Percentiles rank a stretch among this genome's conserved stretches.
These are phyloP conservation scores for Hymenoscyphus fraxineus DNA, from an alignment of 2,329 filamentous ascomycete species.

Conservation along the genomic window DNA sequence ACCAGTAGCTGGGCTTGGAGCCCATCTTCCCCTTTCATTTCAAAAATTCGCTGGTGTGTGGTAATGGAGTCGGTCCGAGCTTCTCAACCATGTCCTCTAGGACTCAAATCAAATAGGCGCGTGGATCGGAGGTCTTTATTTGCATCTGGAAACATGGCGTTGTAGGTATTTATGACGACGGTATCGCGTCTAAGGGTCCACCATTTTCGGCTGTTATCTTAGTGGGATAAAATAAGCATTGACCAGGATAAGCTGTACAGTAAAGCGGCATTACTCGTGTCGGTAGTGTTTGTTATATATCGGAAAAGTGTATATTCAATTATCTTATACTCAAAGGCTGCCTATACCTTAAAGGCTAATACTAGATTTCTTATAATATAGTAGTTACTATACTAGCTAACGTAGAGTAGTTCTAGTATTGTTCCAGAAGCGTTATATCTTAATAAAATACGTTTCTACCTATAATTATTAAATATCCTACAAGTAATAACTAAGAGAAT, in stretches of 20 bases:
- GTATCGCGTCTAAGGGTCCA: neutral
- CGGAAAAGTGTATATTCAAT: too few relatives aligned
- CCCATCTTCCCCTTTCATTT: slow-evolving; percentile 10
- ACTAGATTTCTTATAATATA: too few relatives aligned
- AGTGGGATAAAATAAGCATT: neutral
- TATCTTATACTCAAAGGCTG: too few relatives aligned
- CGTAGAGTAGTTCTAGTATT: too few relatives aligned
- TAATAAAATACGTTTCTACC: too few relatives aligned
- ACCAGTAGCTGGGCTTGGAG: slow-evolving; percentile 9
- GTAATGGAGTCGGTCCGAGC: neutral
- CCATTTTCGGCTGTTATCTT: neutral
- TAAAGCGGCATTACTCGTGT: neutral
- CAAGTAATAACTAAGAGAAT: too few relatives aligned
- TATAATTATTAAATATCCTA: too few relatives aligned
- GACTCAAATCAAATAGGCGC: neutral
- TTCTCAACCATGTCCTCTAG: neutral
- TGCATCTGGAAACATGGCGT: neutral
- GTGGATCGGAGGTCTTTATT: neutral
- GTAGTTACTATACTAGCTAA: too few relatives aligned
- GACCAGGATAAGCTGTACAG: neutral
- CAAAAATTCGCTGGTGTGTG: neutral
- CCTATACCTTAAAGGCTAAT: too few relatives aligned
- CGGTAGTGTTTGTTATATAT: too few relatives aligned
- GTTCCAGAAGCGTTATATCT: too few relatives aligned
- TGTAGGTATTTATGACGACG: neutral